phyloP scores from a whole-genome alignment of 2,329 filamentous ascomycete species.

The Aureobasidium sp. region DNA sequence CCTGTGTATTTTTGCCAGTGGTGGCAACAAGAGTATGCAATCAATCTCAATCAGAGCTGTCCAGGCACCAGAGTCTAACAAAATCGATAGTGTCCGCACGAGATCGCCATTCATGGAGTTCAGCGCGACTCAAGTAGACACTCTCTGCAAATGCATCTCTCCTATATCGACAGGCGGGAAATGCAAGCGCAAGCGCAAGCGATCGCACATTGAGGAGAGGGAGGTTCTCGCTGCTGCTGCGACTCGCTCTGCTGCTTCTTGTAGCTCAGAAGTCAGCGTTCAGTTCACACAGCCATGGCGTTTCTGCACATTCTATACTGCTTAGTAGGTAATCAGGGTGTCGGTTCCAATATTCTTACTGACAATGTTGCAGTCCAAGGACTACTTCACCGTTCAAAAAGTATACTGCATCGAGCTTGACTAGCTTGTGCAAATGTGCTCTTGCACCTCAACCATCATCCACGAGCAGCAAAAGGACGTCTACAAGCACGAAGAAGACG shows the following conservation, averaged over 20 bases:
- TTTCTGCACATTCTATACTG: constrained; percentile 6
- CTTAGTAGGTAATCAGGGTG: not conserved
- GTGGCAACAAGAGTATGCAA: constrained; percentile 3
- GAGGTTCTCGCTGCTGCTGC: not conserved
- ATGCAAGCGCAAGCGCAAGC: constrained; percentile 7
- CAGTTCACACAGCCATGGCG: constrained; percentile 3
- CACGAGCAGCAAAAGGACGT: not conserved
- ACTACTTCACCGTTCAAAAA: not conserved
- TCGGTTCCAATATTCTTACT: not conserved
- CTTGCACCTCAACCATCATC: not conserved
- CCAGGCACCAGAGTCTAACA: not conserved
- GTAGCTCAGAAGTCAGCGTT: not conserved
- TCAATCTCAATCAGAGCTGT: not conserved
- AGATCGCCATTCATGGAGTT: constrained; percentile 2
- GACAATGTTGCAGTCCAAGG: not conserved
- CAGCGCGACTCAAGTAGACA: not conserved
- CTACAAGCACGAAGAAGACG: not conserved
- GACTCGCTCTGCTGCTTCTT: not conserved
- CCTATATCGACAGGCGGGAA: not conserved
- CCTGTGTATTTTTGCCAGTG: constrained; percentile 3
- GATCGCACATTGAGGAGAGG: not conserved
- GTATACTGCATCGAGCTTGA: constrained; percentile 1
- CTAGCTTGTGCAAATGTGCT: not conserved
- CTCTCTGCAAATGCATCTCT: constrained; percentile 7
- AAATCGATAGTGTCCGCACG: not conserved